These are phyloP conservation scores for Circinella minor DNA, from an alignment of 371 early-diverging fungal genomes.

Conservation along the genomic window DNA sequence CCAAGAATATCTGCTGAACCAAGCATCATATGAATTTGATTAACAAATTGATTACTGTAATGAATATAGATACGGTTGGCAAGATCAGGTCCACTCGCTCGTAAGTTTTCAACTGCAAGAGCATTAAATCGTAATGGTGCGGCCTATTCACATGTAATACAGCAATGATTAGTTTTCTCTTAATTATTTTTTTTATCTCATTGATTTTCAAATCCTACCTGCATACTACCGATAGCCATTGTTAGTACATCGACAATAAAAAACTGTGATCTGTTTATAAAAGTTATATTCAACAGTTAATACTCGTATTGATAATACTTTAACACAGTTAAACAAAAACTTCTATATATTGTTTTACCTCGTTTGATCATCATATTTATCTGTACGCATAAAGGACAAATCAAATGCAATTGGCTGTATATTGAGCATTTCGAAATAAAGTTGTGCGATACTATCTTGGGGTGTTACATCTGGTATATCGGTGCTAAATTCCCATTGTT, in stretches of 20 bases:
- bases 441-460: conserved; percentile 66
- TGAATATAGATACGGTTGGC: conserved; percentile 81
- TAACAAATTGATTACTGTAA: conserved; percentile 89
- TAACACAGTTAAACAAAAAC: no score
- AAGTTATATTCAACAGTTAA: no score
- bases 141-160: conserved; percentile 48
- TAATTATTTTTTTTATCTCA: neutral
- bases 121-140: conserved; percentile 93
- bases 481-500: conserved; percentile 54
- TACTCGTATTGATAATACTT: no score
- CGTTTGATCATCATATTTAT: conserved; percentile 63
- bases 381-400: conserved; percentile 91
- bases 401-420: conserved; percentile 95
- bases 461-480: conserved; percentile 78
- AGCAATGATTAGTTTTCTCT: neutral
- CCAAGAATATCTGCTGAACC: conserved; percentile 98
- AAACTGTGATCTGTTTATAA: neutral
- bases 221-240: conserved; percentile 96
- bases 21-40: conserved; percentile 91
- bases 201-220: conserved; percentile 52
- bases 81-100: conserved; percentile 78
- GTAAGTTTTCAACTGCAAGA: conserved; percentile 87
- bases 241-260: conserved; percentile 89
- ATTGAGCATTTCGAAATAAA: conserved; percentile 95
- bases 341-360: neutral